These are phyloP conservation scores for Colletotrichum somersetense DNA, from an alignment of 2,329 filamentous ascomycete species.

Conservation along the genomic window DNA sequence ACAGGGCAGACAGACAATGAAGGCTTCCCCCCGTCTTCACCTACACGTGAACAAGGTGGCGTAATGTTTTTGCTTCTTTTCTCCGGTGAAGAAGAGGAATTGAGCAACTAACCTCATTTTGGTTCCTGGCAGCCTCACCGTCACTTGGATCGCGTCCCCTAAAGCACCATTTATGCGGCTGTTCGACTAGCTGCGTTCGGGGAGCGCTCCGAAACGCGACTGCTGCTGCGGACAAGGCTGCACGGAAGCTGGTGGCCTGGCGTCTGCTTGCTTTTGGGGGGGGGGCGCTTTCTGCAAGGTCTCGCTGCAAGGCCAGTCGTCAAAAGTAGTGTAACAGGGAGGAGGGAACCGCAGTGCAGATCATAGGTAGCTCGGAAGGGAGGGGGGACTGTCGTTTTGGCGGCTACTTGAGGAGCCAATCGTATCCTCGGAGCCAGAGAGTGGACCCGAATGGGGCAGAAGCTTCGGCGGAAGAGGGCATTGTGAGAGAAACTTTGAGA, in stretches of 20 bases:
- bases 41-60: background rate
- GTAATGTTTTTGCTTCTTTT: background rate
- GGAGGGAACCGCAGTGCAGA: constrained; percentile 5
- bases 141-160: constrained; percentile 2
- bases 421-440: constrained; percentile 23
- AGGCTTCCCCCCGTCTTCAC: background rate
- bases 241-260: constrained; percentile 26
- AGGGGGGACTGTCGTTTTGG: constrained; percentile 13
- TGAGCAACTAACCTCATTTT: constrained; percentile 7
- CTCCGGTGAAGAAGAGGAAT: background rate
- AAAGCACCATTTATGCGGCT: constrained; percentile 12
- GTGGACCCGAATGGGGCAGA: constrained; percentile 9
- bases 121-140: constrained; percentile 16
- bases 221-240: constrained; percentile 16
- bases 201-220: constrained; percentile 18
- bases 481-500: background rate
- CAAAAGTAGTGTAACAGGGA: background rate
- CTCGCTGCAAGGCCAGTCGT: background rate
- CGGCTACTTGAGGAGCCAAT: constrained; percentile 21
- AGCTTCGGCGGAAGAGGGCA: constrained; percentile 10
- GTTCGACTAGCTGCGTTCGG: constrained; percentile 22
- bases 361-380: background rate
- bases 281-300: background rate
- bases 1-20: background rate
- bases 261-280: background rate